These are phyloP conservation scores for Smallanthus sonchifolius DNA, from an alignment of 129 eudicot genomes.

Conservation along the genomic window DNA sequence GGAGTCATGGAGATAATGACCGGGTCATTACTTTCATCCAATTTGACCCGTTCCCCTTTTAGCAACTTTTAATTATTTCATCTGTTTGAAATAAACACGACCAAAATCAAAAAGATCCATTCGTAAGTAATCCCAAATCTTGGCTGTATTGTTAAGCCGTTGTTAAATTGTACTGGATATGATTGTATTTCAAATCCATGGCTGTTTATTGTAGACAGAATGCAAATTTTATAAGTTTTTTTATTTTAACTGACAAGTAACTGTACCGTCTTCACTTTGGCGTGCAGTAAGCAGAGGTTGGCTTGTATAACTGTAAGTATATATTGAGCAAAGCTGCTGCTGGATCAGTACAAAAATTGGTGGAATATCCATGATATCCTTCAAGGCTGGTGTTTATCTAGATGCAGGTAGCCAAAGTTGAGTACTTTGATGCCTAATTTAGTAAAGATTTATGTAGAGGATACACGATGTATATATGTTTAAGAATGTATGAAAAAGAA, in stretches of 20 bases:
- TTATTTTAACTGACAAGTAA: background rate
- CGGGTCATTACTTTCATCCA: background rate
- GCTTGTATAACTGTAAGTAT: background rate
- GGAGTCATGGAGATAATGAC: too few relatives aligned
- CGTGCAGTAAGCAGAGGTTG: background rate
- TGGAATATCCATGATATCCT: background rate
- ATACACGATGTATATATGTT: background rate
- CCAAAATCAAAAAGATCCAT: background rate
- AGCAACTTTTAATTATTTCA: background rate
- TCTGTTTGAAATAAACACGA: background rate
- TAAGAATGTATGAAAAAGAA: background rate
- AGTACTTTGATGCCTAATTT: background rate
- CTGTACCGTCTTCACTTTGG: background rate
- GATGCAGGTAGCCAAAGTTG: slow-evolving; percentile 1
- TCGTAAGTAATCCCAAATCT: background rate
- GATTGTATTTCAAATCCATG: background rate
- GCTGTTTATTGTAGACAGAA: background rate
- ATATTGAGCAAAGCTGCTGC: slow-evolving; percentile 5
- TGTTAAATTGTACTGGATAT: background rate
- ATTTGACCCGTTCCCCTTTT: background rate
- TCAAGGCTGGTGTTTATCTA: background rate
- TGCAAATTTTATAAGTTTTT: background rate
- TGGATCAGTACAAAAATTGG: background rate
- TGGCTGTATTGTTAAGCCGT: background rate
- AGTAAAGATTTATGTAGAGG: background rate